Evolutionary conservation across 345 rosid species (phyloP).

Genomic region (Arabidopsis suecica): DNA sequence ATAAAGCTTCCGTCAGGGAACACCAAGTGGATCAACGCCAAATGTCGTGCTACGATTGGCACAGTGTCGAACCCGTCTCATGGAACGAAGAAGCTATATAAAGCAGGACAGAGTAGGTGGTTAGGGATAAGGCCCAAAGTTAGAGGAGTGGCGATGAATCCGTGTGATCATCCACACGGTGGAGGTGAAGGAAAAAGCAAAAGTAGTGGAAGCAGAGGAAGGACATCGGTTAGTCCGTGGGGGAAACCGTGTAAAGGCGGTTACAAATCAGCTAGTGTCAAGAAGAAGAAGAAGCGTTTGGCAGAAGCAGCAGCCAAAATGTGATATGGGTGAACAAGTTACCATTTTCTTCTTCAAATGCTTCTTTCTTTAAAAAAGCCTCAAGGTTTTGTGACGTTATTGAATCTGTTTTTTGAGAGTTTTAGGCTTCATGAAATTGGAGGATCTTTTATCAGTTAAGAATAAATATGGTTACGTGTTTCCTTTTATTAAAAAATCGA

Average conservation of each 20-base stretch:
- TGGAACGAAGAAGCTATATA: conserved; percentile 64
- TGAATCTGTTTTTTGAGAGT: conserved; percentile 14
- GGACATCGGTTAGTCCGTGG: conserved; percentile 78
- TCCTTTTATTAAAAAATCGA: background rate
- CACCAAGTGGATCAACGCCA: conserved; percentile 67
- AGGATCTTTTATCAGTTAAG: conserved; percentile 3
- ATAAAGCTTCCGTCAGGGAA: conserved; percentile 77
- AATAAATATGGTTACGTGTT: conserved; percentile 1
- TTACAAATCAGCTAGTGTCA: conserved; percentile 64
- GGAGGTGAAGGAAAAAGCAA: conserved; percentile 96
- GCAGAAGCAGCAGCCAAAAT: conserved; percentile 39
- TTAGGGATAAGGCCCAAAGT: conserved; percentile 80
- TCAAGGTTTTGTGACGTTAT: background rate
- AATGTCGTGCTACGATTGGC: conserved; percentile 79
- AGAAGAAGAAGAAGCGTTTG: conserved; percentile 56
- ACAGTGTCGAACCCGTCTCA: conserved; percentile 74
- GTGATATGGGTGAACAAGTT: conserved; percentile 9
- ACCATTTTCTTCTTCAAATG: background rate
- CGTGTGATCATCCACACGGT: conserved; percentile 95
- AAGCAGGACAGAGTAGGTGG: conserved; percentile 92
- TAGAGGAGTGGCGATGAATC: conserved; percentile 88
- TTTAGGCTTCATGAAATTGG: background rate
- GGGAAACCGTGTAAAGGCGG: conserved; percentile 91
- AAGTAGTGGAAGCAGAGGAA: conserved; percentile 74
- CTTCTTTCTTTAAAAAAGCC: background rate